Evolutionary conservation across 148 eudicot species (phyloP).

Genomic region (Linanthus parryae): DNA sequence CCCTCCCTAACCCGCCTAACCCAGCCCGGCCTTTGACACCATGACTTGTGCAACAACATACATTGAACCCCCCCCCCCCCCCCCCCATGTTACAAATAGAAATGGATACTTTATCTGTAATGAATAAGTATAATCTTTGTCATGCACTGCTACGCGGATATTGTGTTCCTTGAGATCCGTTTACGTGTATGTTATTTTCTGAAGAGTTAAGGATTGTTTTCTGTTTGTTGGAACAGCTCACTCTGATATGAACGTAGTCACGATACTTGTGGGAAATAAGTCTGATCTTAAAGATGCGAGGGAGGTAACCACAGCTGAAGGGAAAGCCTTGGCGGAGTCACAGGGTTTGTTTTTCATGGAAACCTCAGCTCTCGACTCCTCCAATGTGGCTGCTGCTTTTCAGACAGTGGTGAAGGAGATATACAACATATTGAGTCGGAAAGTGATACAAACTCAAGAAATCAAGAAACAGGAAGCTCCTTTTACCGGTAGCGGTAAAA

Average conservation of each 20-base stretch:
- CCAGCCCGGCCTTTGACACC: too few species aligned
- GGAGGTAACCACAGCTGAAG: slow-evolving; percentile 83
- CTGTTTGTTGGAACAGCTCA: slow-evolving; percentile 62
- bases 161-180: too few species aligned
- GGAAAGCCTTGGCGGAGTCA: slow-evolving; percentile 70
- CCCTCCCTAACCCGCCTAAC: too few species aligned
- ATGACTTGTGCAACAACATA: too few species aligned
- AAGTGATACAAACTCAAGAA: slow-evolving; percentile 84
- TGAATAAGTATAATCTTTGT: too few species aligned
- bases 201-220: too few species aligned
- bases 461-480: slow-evolving; percentile 59
- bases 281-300: slow-evolving; percentile 79
- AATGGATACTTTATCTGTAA: too few species aligned
- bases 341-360: slow-evolving; percentile 86
- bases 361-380: slow-evolving; percentile 90
- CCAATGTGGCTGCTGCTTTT: slow-evolving; percentile 76
- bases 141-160: too few species aligned
- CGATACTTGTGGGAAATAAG: slow-evolving; percentile 88
- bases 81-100: too few species aligned
- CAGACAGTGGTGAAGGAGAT: slow-evolving; percentile 84
- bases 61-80: too few species aligned
- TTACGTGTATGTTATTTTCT: too few species aligned
- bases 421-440: slow-evolving; percentile 72
- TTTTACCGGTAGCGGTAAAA: slow-evolving; percentile 49
- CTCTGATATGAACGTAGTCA: slow-evolving; percentile 96